phyloP scores from a whole-genome alignment of 2,329 filamentous ascomycete genomes.

The Penicillium occitanis region DNA sequence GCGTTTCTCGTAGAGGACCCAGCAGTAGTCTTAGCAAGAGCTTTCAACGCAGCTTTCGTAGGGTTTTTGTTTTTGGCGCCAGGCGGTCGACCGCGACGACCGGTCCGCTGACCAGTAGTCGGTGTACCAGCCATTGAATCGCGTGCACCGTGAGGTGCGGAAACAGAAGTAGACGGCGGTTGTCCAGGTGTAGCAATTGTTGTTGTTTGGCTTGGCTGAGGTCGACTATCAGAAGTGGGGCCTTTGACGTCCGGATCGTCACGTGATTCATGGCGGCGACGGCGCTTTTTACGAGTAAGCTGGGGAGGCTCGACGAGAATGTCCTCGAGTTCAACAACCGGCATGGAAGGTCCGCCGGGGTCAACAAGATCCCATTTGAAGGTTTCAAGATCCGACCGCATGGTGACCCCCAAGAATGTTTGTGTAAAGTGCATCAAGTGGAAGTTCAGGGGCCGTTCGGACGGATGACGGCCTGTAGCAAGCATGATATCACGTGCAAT shows the following conservation, averaged over 20 bases:
- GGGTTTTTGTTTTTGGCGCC: slow-evolving; percentile 33
- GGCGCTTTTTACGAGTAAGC: slow-evolving; percentile 21
- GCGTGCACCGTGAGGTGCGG: slow-evolving; percentile 12
- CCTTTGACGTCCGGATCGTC: slow-evolving; percentile 4
- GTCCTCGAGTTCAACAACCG: slow-evolving; percentile 29
- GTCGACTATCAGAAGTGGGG: slow-evolving; percentile 15
- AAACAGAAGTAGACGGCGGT: slow-evolving; percentile 7
- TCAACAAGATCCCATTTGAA: slow-evolving; percentile 64
- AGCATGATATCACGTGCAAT: slow-evolving; percentile 65
- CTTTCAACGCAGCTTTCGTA: slow-evolving; percentile 21
- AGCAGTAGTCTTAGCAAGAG: neutral
- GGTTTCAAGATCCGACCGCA: slow-evolving; percentile 55
- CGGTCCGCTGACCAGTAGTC: slow-evolving; percentile 13
- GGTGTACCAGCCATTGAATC: slow-evolving; percentile 18
- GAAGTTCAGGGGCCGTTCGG: slow-evolving; percentile 58
- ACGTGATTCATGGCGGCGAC: slow-evolving; percentile 15
- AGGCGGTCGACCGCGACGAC: slow-evolving; percentile 31
- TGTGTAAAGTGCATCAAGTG: slow-evolving; percentile 55
- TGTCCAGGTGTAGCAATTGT: neutral
- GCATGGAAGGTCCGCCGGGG: slow-evolving; percentile 49
- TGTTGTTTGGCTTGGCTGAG: slow-evolving; percentile 8
- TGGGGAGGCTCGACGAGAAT: slow-evolving; percentile 27
- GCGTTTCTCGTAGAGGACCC: neutral
- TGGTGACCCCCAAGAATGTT: slow-evolving; percentile 45
- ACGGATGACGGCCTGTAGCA: slow-evolving; percentile 61